A percentile compares a stretch with the other conserved stretches of the same genome.
These are phyloP conservation scores for Stramenopiles sp. DNA, from an alignment of 352 stramenopile species.

Conservation along the genomic window DNA sequence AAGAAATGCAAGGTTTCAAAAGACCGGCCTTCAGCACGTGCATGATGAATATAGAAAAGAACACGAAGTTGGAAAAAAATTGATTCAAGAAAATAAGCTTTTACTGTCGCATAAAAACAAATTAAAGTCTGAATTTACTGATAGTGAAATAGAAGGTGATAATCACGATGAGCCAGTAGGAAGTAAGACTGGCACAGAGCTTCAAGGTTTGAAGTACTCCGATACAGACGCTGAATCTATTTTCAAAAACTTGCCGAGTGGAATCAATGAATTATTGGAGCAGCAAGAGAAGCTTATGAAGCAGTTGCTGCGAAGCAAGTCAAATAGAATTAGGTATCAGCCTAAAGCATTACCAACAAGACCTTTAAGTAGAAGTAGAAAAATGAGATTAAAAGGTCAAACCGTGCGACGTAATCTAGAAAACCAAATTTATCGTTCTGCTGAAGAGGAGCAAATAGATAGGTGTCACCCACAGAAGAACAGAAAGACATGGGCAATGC, in stretches of 20 bases:
- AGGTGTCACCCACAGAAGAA: background rate
- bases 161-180: background rate
- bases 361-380: background rate
- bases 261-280: background rate
- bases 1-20: background rate
- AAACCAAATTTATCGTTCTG: too few species aligned
- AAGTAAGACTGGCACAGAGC: background rate
- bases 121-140: background rate
- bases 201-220: background rate
- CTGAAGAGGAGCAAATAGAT: background rate
- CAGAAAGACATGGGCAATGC: background rate
- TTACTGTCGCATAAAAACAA: background rate
- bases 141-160: background rate
- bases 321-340: background rate
- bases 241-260: background rate
- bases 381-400: background rate
- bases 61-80: background rate
- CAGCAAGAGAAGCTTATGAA: background rate
- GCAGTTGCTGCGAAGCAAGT: background rate
- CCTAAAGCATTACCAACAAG: background rate
- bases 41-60: background rate
- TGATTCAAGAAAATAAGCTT: background rate
- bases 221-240: background rate
- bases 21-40: background rate
- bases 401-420: background rate